Percentiles rank a stretch among this genome's conserved stretches.
Evolutionary conservation across 805 yeast genomes (phyloP).

Genomic region (Yarrowia sp.): DNA sequence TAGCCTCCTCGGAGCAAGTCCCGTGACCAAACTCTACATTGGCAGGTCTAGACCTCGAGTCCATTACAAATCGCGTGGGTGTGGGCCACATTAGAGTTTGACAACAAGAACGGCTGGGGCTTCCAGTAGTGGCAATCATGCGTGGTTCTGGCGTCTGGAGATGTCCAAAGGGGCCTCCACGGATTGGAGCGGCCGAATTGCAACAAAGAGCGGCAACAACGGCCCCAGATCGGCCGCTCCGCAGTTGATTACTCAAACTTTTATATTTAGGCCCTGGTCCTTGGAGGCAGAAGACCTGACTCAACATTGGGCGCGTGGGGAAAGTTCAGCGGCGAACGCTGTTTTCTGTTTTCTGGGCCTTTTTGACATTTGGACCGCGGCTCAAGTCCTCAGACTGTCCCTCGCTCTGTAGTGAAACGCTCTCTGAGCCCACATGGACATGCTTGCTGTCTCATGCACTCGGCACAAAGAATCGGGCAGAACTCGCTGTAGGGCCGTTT

Average conservation of each 20-base stretch:
- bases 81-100: constrained; percentile 8
- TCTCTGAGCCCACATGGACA: neutral
- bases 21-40: constrained; percentile 7
- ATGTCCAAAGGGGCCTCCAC: neutral
- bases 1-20: neutral
- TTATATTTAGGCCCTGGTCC: too few species aligned
- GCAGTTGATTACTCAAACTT: too few species aligned
- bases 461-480: neutral
- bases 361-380: constrained; percentile 21
- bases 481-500: too few species aligned
- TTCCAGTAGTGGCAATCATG: constrained; percentile 18
- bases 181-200: too few species aligned
- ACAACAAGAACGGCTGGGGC: constrained; percentile 19
- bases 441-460: constrained; percentile 1
- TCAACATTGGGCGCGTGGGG: constrained; percentile 7
- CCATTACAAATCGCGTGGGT: neutral
- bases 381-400: neutral
- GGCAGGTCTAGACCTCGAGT: constrained; percentile 13
- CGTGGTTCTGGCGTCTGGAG: neutral
- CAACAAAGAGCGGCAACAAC: too few species aligned
- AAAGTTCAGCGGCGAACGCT: constrained; percentile 19
- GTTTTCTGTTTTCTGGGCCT: neutral
- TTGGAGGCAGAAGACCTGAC: too few species aligned
- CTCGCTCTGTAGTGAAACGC: neutral
- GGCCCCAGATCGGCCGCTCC: too few species aligned